Conservation (phyloP, 1,139 yeast species). For the Hyphopichia wangnamkhiaoensis region DNA sequence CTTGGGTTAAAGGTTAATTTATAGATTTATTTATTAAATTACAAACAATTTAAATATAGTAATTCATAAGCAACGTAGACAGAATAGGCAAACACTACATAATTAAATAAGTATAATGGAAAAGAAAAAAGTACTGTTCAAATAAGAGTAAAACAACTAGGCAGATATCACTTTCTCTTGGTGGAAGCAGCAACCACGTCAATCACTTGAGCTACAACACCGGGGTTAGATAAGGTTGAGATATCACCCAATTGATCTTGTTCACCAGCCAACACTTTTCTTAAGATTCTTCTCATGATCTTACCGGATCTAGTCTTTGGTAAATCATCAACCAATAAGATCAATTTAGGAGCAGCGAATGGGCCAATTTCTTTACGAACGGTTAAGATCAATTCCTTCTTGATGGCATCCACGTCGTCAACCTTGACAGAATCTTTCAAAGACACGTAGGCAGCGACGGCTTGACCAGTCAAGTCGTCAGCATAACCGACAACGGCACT, state of each 20-base stretch:
- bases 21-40: too few species aligned
- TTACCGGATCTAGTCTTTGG: slow-evolving; percentile 86
- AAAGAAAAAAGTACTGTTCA: too few species aligned
- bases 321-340: slow-evolving; percentile 70
- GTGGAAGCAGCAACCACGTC: slow-evolving; percentile 38
- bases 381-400: slow-evolving; percentile 68
- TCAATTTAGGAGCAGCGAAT: slow-evolving; percentile 78
- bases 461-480: slow-evolving; percentile 80
- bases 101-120: too few species aligned
- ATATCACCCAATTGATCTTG: slow-evolving; percentile 78
- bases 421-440: slow-evolving; percentile 48
- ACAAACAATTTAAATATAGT: too few species aligned
- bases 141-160: too few species aligned
- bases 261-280: slow-evolving; percentile 77
- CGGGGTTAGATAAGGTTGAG: slow-evolving; percentile 75
- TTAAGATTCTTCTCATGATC: slow-evolving; percentile 79
- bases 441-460: slow-evolving; percentile 79
- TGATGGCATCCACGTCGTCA: slow-evolving; percentile 54
- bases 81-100: too few species aligned
- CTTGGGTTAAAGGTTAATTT: too few species aligned
- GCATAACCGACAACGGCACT: slow-evolving; percentile 81
- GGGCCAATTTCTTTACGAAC: slow-evolving; percentile 84
- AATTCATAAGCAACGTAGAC: too few species aligned
- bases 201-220: slow-evolving; percentile 65
- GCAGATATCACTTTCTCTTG: not conserved